Base-by-base conservation (phyloP, 192 early-diverging fungal species). In the Linnemannia exigua region DNA sequence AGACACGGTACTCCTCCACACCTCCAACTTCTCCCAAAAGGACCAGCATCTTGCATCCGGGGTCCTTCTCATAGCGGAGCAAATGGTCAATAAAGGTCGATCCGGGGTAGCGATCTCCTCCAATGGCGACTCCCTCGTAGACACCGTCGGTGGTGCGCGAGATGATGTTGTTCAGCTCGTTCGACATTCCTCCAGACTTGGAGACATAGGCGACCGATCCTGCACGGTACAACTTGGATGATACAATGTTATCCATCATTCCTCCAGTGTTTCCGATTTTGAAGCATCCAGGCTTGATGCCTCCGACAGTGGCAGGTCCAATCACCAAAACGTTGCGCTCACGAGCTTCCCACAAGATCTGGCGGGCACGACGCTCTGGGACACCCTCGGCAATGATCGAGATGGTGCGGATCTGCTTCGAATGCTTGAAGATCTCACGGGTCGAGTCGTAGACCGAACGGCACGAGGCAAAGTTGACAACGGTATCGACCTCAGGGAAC, bases 181-280 rank as follows among this genome's bases (percentile, higher is more conserved):
- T 99, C 72, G 97, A 98, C 98, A 99, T 99, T 87, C 98, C 98
- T 88, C 98, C 98, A 36, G 95, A 97, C 94, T 99, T 99, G 88
- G 97, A 98, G 61, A 99, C 98, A 85, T 99, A 99, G 35, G 95
- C 97, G 51, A 99, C 96, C 2, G 97, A 98, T 17, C 98, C 98
- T 33, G 97, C 89, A 58, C 98, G 95, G 91, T 99, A 99, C 76
- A 99, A 93, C 91, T 97, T 97, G 88, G 97, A 98, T 22, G 97
- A 91, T 9, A 97, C 97, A 90, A 99, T 98, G 92, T 99, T 99
- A 90, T 99, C 98, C 98, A 99, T 99, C 98, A 99, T 99, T 78
- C 98, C 98, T 88, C 98, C 98, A 67, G 98, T 99, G 94, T 98
- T 98, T 81, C 98, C 98, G 84, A 99, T 98, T 95, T 99, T 99